Evolutionary conservation across 345 rosid species (phyloP).

Genomic region (Lagerstroemia speciosa): DNA sequence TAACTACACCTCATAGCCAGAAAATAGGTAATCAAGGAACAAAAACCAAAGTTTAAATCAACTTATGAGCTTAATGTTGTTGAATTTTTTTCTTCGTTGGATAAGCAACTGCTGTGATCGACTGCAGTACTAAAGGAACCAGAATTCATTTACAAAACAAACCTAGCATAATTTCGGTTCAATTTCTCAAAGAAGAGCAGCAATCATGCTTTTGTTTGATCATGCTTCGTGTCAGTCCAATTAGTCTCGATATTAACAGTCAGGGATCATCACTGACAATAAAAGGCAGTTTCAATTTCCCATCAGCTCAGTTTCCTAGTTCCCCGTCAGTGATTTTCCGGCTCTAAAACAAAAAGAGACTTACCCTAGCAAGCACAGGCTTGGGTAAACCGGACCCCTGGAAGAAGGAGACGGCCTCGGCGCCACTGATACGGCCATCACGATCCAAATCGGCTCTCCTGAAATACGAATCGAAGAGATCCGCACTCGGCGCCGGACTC

Average conservation of each 20-base stretch:
- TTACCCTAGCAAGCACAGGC: conserved; percentile 87
- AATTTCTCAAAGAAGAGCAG: not conserved
- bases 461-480: conserved; percentile 90
- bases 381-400: conserved; percentile 83
- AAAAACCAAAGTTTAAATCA: not conserved
- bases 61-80: not conserved
- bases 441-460: conserved; percentile 93
- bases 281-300: too few species aligned
- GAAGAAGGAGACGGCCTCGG: conserved; percentile 93
- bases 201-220: too few species aligned
- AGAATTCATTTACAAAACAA: not conserved
- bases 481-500: conserved; percentile 36
- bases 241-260: not conserved
- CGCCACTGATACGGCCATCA: conserved; percentile 97
- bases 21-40: too few species aligned
- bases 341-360: not conserved
- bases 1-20: not conserved
- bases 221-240: not conserved
- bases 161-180: not conserved
- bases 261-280: not conserved
- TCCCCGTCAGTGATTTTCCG: not conserved
- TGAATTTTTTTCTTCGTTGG: not conserved
- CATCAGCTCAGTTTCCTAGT: not conserved
- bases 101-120: not conserved
- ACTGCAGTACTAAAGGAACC: not conserved